Percentiles rank a stretch among this genome's conserved stretches.
These are phyloP conservation scores for Pterocarpus santalinus DNA, from an alignment of 306 rosid species.

Conservation along the genomic window DNA sequence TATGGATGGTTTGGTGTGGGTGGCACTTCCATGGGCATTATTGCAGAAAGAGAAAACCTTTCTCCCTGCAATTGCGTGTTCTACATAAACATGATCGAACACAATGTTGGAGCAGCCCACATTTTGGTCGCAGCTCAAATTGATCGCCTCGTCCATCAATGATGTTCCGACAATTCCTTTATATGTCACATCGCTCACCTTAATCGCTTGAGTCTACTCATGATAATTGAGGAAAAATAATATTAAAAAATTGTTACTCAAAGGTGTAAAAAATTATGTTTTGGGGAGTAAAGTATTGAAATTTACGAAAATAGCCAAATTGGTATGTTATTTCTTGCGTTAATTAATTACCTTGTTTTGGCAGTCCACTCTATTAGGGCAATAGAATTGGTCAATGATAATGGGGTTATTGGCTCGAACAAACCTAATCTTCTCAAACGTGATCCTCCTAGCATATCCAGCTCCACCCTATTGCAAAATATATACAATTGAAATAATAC, in stretches of 20 bases:
- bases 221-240: not conserved
- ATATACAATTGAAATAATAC: not conserved
- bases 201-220: constrained; percentile 48
- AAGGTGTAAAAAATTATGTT: not conserved
- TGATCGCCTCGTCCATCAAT: constrained; percentile 45
- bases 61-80: constrained; percentile 43
- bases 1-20: constrained; percentile 48
- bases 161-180: constrained; percentile 60
- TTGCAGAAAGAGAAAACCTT: constrained; percentile 46
- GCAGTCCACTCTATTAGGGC: constrained; percentile 45
- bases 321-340: not conserved
- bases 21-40: constrained; percentile 61
- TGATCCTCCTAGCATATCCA: constrained; percentile 63
- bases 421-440: constrained; percentile 51
- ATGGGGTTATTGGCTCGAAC: constrained; percentile 59
- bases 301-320: not conserved
- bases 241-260: not conserved
- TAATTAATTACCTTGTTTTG: constrained; percentile 45
- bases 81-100: constrained; percentile 49
- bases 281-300: not conserved
- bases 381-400: constrained; percentile 64
- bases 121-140: constrained; percentile 58
- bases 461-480: constrained; percentile 56
- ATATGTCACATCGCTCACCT: constrained; percentile 57
- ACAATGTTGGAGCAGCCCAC: constrained; percentile 61